These are phyloP conservation scores for Zygosaccharomyces lentus DNA, from an alignment of 805 yeast genomes.

Conservation along the genomic window DNA sequence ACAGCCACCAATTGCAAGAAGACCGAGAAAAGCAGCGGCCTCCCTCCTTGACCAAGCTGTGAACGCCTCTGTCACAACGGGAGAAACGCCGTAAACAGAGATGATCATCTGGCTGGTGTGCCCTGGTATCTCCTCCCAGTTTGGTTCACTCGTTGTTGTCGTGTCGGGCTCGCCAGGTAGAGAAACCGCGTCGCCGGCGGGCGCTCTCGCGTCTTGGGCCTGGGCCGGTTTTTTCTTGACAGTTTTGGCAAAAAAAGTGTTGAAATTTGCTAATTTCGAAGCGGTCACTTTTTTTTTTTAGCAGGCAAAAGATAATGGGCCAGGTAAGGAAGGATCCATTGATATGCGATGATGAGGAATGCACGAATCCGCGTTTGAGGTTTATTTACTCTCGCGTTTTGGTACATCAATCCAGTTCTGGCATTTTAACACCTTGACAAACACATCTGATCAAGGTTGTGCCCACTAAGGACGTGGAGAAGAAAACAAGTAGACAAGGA, in stretches of 20 bases:
- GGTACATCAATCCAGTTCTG: conserved; percentile 1
- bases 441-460: not conserved
- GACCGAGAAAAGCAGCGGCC: not conserved
- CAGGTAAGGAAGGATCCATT: not conserved
- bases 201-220: not conserved
- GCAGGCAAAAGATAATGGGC: not conserved
- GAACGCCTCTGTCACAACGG: not conserved
- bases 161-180: not conserved
- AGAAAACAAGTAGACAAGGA: not conserved
- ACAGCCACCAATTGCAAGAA: not conserved
- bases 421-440: not conserved
- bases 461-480: not conserved
- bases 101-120: not conserved
- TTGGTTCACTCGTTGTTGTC: not conserved
- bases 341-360: not conserved
- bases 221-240: not conserved
- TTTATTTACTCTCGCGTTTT: conserved; percentile 1
- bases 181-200: not conserved
- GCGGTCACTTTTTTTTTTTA: not conserved
- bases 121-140: not conserved
- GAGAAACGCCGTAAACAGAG: not conserved
- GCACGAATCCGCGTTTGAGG: conserved; percentile 3
- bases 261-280: not conserved
- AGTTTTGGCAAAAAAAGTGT: not conserved
- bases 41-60: not conserved